Evolutionary conservation across 163 green algal genomes (phyloP), one percentile per base, ranked within the genome.

Genomic region (Coccomyxa subellipsoidea): DNA sequence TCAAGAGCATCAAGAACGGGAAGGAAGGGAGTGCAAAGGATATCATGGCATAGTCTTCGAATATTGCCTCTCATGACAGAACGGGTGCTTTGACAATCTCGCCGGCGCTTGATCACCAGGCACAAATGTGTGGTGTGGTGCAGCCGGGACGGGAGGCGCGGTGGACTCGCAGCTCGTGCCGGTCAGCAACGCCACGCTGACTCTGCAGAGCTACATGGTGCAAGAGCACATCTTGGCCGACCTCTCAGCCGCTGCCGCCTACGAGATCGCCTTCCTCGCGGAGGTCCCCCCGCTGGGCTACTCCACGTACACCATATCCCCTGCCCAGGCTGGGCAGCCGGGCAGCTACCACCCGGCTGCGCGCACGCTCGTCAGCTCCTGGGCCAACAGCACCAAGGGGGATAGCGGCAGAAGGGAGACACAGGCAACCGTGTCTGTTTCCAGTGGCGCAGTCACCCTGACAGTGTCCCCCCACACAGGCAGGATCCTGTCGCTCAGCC

Each of bases 211-310:
- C 7, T 59, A 81, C 37, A 71, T 89, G 69, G 31, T 54, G 0
- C n/a, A 35, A 0, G 70, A 82, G 4, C 81, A 86, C 54, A 69
- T 80, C 36, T 53, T 79, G 39, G 38, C 40, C 66, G 38, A 73
- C 27, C 37, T 72, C 10, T 69, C 66, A 4, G 32, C 39, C 38
- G 83, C 83, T 18, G 85, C 80, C 31, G 38, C 54, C 4, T 66
- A 89, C 9, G 87, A 93, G 80, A 47, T 97, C 15, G 87, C 79
- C 8, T 96, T 96, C 72, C 12, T 88, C 1, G 90, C 83, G 2
- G 79, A 87, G 0, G 54, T 95, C n/a, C 88, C 87, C 4, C 92
- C 93, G 7, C 71, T 96, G 18, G 93, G 91, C 4, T 94, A 86
- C 69, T 38, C 82, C 29, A 53, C 69, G 12, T 86, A 84, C 39